A percentile compares a stretch with the other conserved stretches of the same genome.
Evolutionary conservation across 1,139 yeast genomes (phyloP).

Genomic region (Scheffersomyces illinoinensis): DNA sequence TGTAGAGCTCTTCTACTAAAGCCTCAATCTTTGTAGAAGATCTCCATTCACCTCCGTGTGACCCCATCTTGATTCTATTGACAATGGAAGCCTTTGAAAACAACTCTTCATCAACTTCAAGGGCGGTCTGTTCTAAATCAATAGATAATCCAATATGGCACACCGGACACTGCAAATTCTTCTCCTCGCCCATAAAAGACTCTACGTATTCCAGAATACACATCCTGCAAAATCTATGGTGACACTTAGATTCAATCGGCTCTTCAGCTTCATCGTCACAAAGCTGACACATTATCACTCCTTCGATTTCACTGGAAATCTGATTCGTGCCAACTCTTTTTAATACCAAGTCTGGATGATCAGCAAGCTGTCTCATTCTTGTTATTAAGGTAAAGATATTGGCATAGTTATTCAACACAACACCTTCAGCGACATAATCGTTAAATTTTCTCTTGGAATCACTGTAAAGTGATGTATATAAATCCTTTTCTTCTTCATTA

Average conservation of each 20-base stretch:
- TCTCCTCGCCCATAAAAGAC: slow-evolving; percentile 63
- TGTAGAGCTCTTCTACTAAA: slow-evolving; percentile 86
- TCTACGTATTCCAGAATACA: slow-evolving; percentile 90
- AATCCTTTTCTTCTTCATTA: slow-evolving; percentile 92
- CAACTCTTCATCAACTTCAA: slow-evolving; percentile 68
- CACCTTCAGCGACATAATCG: slow-evolving; percentile 91
- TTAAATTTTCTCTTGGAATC: slow-evolving; percentile 86
- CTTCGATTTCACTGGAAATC: slow-evolving; percentile 39
- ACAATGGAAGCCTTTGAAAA: slow-evolving; percentile 83
- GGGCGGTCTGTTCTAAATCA: slow-evolving; percentile 83
- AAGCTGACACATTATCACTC: slow-evolving; percentile 80
- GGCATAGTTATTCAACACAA: slow-evolving; percentile 91
- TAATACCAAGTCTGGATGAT: slow-evolving; percentile 93
- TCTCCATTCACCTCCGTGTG: slow-evolving; percentile 77
- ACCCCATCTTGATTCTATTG: slow-evolving; percentile 76
- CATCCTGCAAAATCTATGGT: slow-evolving; percentile 88
- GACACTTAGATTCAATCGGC: slow-evolving; percentile 92
- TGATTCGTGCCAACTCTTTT: slow-evolving; percentile 57
- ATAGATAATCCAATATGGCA: slow-evolving; percentile 92
- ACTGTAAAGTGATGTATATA: slow-evolving; percentile 82
- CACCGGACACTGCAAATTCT: slow-evolving; percentile 82
- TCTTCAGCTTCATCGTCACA: slow-evolving; percentile 99
- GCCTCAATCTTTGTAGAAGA: slow-evolving; percentile 97
- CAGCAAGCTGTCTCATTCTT: slow-evolving; percentile 96
- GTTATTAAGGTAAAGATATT: slow-evolving; percentile 94